Evolutionary conservation across 305 asterid species (phyloP).

Genomic region (Solanum chacoense): DNA sequence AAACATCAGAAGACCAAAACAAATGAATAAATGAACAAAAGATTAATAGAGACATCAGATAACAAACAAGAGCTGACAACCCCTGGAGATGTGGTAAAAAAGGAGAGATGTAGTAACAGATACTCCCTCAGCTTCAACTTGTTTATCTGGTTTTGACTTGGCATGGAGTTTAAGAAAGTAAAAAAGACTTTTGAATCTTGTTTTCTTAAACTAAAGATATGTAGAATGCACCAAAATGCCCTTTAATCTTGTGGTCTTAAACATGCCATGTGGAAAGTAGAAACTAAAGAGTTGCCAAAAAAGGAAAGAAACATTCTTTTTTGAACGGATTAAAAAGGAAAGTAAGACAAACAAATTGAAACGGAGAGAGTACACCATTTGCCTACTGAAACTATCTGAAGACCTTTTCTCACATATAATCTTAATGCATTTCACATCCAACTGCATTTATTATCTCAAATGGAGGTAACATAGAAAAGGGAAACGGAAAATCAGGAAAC

Average conservation of each 20-base stretch:
- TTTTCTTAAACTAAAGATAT: not conserved
- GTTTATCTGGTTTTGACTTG: not conserved
- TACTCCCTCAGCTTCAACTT: not conserved
- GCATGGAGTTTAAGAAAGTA: not conserved
- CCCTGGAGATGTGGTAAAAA: not conserved
- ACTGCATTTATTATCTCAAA: not conserved
- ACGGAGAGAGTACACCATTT: not conserved
- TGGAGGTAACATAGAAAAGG: not conserved
- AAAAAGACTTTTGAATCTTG: not conserved
- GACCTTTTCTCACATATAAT: not conserved
- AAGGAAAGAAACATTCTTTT: not conserved
- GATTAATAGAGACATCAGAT: not conserved
- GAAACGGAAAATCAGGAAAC: not conserved
- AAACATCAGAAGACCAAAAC: not conserved
- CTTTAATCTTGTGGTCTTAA: not conserved
- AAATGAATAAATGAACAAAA: not conserved
- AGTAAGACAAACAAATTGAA: not conserved
- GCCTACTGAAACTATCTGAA: not conserved
- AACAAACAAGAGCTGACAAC: not conserved
- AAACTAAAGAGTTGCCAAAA: not conserved
- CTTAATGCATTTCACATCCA: not conserved
- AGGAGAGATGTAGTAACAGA: not conserved
- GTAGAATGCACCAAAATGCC: not conserved
- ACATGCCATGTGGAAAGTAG: not conserved
- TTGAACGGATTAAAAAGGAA: not conserved